A percentile compares a stretch with the other conserved stretches of the same genome.
Conservation (phyloP, 1,284 basidiomycete species). For the Irpex rosettiformis region DNA sequence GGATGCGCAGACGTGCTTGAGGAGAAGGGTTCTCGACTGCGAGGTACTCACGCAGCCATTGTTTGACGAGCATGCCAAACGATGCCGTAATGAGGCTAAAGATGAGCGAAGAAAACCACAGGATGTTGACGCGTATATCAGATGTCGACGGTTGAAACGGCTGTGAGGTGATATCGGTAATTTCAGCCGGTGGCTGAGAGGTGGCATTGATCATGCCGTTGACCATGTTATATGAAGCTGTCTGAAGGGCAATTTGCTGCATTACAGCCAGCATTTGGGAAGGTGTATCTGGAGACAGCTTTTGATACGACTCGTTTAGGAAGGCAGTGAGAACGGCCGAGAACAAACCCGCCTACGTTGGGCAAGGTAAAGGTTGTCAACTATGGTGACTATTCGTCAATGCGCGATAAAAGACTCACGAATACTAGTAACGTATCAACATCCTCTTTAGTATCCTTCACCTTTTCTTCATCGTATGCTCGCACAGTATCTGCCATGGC, state of each 20-base stretch:
- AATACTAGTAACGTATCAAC: slow-evolving; percentile 3
- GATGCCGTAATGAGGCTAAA: slow-evolving; percentile 10
- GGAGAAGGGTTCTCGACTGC: slow-evolving; percentile 9
- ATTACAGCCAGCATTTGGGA: not conserved
- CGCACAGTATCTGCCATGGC: slow-evolving; percentile 1
- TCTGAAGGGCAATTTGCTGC: slow-evolving; percentile 2
- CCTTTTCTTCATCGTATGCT: slow-evolving; percentile 3
- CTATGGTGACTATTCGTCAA: too few species aligned
- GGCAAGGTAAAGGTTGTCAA: too few species aligned
- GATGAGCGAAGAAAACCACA: slow-evolving; percentile 8
- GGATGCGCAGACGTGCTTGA: slow-evolving; percentile 5
- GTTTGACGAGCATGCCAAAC: slow-evolving; percentile 11
- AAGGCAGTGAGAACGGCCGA: slow-evolving; percentile 10
- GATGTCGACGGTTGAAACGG: not conserved
- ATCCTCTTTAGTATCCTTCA: slow-evolving; percentile 2
- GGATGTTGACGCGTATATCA: slow-evolving; percentile 6
- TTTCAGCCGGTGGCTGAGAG: not conserved
- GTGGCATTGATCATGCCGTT: slow-evolving; percentile 6
- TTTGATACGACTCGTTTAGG: slow-evolving; percentile 6
- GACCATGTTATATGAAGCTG: not conserved
- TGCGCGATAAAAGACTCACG: too few species aligned
- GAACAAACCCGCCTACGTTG: slow-evolving; percentile 10
- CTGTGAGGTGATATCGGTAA: not conserved
- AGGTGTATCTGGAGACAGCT: slow-evolving; percentile 1
- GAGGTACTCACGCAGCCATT: slow-evolving; percentile 12